A percentile compares a stretch with the other conserved stretches of the same genome.
Evolutionary conservation across 2,329 filamentous ascomycete genomes (phyloP).

Genomic region (Aspergillus arachidicola): DNA sequence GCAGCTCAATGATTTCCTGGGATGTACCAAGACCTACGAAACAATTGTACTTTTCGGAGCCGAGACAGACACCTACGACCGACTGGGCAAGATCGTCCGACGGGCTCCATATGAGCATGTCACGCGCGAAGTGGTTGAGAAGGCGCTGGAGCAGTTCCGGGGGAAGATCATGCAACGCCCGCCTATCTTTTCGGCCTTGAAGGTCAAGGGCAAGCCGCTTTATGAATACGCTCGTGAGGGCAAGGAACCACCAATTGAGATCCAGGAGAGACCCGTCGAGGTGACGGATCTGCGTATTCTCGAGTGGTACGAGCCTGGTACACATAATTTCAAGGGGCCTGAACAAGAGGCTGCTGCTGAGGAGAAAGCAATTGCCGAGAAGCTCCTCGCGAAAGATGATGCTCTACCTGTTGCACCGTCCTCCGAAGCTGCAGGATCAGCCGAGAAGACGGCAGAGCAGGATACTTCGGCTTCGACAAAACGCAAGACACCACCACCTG

Average conservation of each 20-base stretch:
- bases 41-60: constrained; percentile 86
- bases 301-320: constrained; percentile 81
- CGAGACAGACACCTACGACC: constrained; percentile 90
- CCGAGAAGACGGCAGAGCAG: constrained; percentile 15
- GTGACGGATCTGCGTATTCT: constrained; percentile 76
- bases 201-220: constrained; percentile 88
- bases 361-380: constrained; percentile 76
- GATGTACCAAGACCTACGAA: constrained; percentile 93
- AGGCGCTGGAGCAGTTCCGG: constrained; percentile 72
- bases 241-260: constrained; percentile 80
- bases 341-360: constrained; percentile 73
- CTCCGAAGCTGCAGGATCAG: constrained; percentile 26
- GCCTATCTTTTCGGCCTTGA: constrained; percentile 88
- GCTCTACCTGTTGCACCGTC: constrained; percentile 24
- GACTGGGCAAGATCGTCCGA: constrained; percentile 78
- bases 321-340: constrained; percentile 79
- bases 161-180: constrained; percentile 88
- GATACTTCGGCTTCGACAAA: constrained; percentile 28
- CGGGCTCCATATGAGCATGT: constrained; percentile 77
- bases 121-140: constrained; percentile 75
- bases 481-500: constrained; percentile 38
- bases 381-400: constrained; percentile 53
- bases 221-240: constrained; percentile 96
- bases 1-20: constrained; percentile 72
- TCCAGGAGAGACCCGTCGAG: constrained; percentile 77